Evolutionary conservation across 306 rosid species (phyloP).

Genomic region (Dryas octopetala): DNA sequence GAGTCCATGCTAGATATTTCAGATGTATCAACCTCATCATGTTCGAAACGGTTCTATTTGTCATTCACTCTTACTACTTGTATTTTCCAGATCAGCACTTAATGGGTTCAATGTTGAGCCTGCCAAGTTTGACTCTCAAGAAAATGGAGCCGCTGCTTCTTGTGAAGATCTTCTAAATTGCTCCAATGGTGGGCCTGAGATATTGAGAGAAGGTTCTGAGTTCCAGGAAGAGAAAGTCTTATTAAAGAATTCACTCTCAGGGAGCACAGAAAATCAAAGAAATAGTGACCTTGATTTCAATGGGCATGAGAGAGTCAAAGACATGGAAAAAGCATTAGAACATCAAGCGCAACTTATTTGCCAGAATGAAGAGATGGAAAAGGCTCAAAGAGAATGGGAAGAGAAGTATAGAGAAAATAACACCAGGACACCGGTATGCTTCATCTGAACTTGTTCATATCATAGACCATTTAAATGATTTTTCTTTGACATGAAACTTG

Average conservation of each 20-base stretch:
- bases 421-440: constrained; percentile 70
- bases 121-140: constrained; percentile 31
- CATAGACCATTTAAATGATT: constrained; percentile 4
- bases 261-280: constrained; percentile 28
- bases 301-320: constrained; percentile 48
- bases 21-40: background rate
- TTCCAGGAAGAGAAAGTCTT: constrained; percentile 39
- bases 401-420: constrained; percentile 90
- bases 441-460: constrained; percentile 16
- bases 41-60: background rate
- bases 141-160: constrained; percentile 42
- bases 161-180: constrained; percentile 49
- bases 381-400: constrained; percentile 93
- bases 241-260: constrained; percentile 23
- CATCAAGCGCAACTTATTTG: constrained; percentile 75
- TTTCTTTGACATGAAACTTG: background rate
- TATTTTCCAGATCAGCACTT: constrained; percentile 47
- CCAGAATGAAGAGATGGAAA: constrained; percentile 82
- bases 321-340: constrained; percentile 79
- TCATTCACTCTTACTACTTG: background rate
- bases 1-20: background rate
- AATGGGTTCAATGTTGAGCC: constrained; percentile 43
- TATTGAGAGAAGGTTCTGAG: constrained; percentile 40
- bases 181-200: constrained; percentile 37
- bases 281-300: constrained; percentile 36